Evolutionary conservation across 306 rosid genomes (phyloP).

Genomic region (Argentina anserina): DNA sequence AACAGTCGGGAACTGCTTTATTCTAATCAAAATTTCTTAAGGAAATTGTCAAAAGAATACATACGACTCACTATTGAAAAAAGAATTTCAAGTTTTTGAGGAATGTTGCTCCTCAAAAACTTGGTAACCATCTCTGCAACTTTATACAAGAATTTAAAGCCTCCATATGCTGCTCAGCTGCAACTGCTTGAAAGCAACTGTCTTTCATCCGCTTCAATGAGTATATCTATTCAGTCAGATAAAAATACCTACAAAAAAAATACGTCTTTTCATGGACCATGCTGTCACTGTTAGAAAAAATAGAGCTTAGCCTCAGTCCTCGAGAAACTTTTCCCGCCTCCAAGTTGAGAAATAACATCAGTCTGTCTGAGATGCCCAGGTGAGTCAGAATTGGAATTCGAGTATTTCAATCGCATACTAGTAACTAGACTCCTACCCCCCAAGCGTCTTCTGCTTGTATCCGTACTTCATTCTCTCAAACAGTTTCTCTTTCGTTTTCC

Average conservation of each 20-base stretch:
- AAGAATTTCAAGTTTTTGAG: constrained; percentile 33
- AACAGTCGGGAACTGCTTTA: constrained; percentile 11
- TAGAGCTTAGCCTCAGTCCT: constrained; percentile 30
- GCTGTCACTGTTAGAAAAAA: constrained; percentile 38
- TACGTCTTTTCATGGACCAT: constrained; percentile 3
- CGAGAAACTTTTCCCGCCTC: constrained; percentile 15
- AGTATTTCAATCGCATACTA: constrained; percentile 4
- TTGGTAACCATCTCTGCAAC: constrained; percentile 29
- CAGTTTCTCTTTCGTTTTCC: constrained; percentile 73
- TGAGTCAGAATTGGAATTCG: constrained; percentile 13
- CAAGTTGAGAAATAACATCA: constrained; percentile 27
- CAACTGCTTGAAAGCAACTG: constrained; percentile 29
- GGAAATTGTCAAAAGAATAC: constrained; percentile 47
- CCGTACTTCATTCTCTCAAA: constrained; percentile 71
- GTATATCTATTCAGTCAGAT: constrained; percentile 37
- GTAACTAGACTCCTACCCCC: constrained; percentile 54
- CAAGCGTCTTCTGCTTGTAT: constrained; percentile 84
- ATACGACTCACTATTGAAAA: constrained; percentile 23
- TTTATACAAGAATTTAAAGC: constrained; percentile 34
- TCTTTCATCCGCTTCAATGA: constrained; percentile 27
- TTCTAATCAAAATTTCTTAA: constrained; percentile 41
- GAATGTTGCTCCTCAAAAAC: constrained; percentile 30
- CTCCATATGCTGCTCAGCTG: constrained; percentile 34
- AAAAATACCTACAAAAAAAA: constrained; percentile 20
- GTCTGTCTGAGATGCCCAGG: constrained; percentile 7